These are phyloP conservation scores for Phanerodontia chrysosporium DNA, from an alignment of 768 basidiomycete genomes.

Conservation along the genomic window DNA sequence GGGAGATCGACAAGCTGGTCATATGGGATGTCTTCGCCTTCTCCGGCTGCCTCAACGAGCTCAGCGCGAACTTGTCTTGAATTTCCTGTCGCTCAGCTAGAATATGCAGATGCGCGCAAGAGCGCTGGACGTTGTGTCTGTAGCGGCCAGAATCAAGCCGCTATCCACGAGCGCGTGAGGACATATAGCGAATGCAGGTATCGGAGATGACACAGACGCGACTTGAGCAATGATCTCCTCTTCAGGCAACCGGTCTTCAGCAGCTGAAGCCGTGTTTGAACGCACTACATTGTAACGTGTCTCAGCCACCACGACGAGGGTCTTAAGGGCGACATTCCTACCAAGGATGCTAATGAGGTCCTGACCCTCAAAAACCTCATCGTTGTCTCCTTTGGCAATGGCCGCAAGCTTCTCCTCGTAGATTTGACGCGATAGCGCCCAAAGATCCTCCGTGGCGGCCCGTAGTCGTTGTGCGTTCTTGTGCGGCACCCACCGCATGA, in stretches of 20 bases:
- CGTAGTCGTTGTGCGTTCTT: constrained; percentile 27
- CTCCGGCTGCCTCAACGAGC: background rate
- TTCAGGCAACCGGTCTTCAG: constrained; percentile 11
- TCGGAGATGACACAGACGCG: constrained; percentile 3
- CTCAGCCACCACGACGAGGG: no score
- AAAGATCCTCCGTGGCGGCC: constrained; percentile 33
- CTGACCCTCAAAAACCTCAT: constrained; percentile 31
- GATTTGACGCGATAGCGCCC: constrained; percentile 31
- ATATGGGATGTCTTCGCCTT: constrained; percentile 10
- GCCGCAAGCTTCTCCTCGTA: constrained; percentile 35
- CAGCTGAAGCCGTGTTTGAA: constrained; percentile 6
- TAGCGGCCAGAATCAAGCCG: constrained; percentile 8
- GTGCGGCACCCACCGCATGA: constrained; percentile 32
- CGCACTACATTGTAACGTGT: background rate
- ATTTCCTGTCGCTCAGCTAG: constrained; percentile 6
- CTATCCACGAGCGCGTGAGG: background rate
- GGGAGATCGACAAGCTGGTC: constrained; percentile 8
- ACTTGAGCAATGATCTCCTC: constrained; percentile 13
- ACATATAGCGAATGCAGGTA: no score
- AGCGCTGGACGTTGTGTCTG: constrained; percentile 13
- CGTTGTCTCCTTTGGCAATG: constrained; percentile 29
- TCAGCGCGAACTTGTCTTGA: constrained; percentile 12
- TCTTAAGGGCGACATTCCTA: constrained; percentile 24
- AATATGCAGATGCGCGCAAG: constrained; percentile 8
- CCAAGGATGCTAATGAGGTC: constrained; percentile 45